Base-by-base conservation (phyloP, 2,329 filamentous ascomycete genomes). In the Huntiella moniliformis region DNA sequence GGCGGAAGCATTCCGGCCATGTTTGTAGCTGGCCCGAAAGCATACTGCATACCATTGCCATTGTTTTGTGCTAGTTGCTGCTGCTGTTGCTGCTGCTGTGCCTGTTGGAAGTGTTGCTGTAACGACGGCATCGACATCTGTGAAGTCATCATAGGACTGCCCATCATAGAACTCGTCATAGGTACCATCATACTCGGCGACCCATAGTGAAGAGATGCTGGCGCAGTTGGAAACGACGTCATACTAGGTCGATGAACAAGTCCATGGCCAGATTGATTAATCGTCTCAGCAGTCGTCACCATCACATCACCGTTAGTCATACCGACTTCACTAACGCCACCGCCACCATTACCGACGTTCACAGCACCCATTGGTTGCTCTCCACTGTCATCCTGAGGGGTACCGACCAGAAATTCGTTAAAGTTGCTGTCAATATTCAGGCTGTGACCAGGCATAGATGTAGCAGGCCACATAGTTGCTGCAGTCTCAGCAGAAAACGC, bases 401-500 rank as follows among this genome's bases (percentile, higher is more conserved):
- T 49, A 49, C 47, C 43, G 42, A 49, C 47, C 45, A 49, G 38
- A 41, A 49, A 49, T 38, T 49, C 47, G 35, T 44, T 39, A 17
- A 49, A 49, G 47, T 43, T 49, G 35, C 35, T 45, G 43, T 49
- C 47, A 41, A 49, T 34, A 45, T 38, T 38, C 47, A 49, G 32
- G 38, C 22, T 32, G 32, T 43, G 28, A 18, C 44, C 41, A 38
- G 42, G 43, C 61, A 83, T 78, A 55, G 85, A 67, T 35, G 75
- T 69, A 43, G 73, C 69, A 55, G 80, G 74, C 77, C 81, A 85
- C 65, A 82, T 75, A 43, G 73, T 70, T 53, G 68, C 66, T 42
- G 47, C 47, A 18, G 47, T 42, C 31, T 44, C 47, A n/a, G 47
- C 43, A 18, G 47, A 49, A 28, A 49, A 49, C 6, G 42, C 42